A percentile compares a stretch with the other conserved stretches of the same genome.
These are phyloP conservation scores for Ceratopteris richardii DNA, from an alignment of 75 land plant species.

Conservation along the genomic window DNA sequence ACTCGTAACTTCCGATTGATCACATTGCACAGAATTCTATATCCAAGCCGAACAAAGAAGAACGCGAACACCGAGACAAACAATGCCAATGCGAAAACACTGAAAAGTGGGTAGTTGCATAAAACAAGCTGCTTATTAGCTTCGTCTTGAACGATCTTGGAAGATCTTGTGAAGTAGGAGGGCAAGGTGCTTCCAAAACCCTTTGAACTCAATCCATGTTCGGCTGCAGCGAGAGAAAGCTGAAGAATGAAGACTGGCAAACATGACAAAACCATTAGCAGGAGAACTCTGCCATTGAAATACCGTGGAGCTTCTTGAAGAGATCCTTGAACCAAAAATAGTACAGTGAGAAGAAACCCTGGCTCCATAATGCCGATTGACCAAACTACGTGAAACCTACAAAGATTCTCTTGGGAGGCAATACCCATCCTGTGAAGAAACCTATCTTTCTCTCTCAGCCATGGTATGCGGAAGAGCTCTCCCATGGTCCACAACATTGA, in stretches of 20 bases:
- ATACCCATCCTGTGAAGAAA: conserved; percentile 34
- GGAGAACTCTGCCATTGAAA: background rate
- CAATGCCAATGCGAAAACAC: conserved; percentile 57
- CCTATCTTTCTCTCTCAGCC: conserved; percentile 45
- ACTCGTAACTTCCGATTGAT: conserved; percentile 70
- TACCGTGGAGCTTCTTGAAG: conserved; percentile 49
- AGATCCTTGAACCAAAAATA: conserved; percentile 72
- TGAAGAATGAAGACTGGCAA: conserved; percentile 66
- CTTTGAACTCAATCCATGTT: conserved; percentile 41
- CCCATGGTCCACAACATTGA: conserved; percentile 73
- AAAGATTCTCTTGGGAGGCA: conserved; percentile 58
- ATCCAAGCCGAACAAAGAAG: conserved; percentile 62
- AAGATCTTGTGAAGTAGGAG: conserved; percentile 48
- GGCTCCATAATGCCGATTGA: conserved; percentile 94
- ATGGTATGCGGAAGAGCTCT: conserved; percentile 57
- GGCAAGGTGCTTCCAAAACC: conserved; percentile 32
- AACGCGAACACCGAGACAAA: conserved; percentile 45
- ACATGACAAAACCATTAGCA: conserved; percentile 41
- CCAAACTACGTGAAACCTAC: conserved; percentile 73
- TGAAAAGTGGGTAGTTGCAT: conserved; percentile 75
- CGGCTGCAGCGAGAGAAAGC: conserved; percentile 36
- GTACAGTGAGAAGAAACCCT: conserved; percentile 63
- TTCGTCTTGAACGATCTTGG: conserved; percentile 1
- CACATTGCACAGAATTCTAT: conserved; percentile 52
- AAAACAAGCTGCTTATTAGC: conserved; percentile 17